Evolutionary conservation across 495 filamentous ascomycete species (phyloP).

Genomic region (Trichocladium antarcticum): DNA sequence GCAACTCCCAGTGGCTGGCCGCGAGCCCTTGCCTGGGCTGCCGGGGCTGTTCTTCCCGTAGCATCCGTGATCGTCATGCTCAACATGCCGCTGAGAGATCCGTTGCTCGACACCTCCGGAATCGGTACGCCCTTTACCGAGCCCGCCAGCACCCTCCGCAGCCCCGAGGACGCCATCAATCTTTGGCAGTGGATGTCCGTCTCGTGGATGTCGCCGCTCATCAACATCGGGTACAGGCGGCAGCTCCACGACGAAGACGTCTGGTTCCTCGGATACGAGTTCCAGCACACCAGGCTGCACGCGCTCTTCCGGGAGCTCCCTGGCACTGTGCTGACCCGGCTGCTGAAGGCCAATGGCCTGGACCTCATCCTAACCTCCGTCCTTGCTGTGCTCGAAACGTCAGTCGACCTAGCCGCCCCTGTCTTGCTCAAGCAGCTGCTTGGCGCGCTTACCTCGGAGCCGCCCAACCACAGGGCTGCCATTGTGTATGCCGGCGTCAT

Average conservation of each 20-base stretch:
- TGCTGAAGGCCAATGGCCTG: constrained; percentile 60
- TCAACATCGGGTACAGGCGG: constrained; percentile 46
- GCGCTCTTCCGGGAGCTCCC: constrained; percentile 58
- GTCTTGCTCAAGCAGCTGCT: constrained; percentile 63
- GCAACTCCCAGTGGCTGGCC: constrained; percentile 1
- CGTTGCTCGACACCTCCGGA: constrained; percentile 42
- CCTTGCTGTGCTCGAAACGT: constrained; percentile 50
- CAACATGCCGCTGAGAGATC: constrained; percentile 61
- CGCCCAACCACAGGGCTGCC: constrained; percentile 41
- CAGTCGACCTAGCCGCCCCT: constrained; percentile 53
- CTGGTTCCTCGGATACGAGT: constrained; percentile 63
- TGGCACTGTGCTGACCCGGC: constrained; percentile 57
- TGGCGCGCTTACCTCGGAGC: constrained; percentile 48
- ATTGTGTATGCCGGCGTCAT: constrained; percentile 56
- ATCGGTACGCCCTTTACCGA: constrained; percentile 49
- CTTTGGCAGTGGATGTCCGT: constrained; percentile 76
- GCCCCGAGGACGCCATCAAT: constrained; percentile 70
- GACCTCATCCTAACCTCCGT: constrained; percentile 57
- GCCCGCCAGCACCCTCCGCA: constrained; percentile 52
- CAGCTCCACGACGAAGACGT: constrained; percentile 68
- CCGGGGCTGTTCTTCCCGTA: constrained; percentile 11
- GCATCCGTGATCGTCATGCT: constrained; percentile 44
- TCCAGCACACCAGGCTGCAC: constrained; percentile 62
- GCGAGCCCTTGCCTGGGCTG: neutral
- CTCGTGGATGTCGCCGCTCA: constrained; percentile 70